Percentiles rank a stretch among this genome's conserved stretches.
Conservation (phyloP, 805 yeast genomes). For the Wickerhamomyces canadensis region DNA sequence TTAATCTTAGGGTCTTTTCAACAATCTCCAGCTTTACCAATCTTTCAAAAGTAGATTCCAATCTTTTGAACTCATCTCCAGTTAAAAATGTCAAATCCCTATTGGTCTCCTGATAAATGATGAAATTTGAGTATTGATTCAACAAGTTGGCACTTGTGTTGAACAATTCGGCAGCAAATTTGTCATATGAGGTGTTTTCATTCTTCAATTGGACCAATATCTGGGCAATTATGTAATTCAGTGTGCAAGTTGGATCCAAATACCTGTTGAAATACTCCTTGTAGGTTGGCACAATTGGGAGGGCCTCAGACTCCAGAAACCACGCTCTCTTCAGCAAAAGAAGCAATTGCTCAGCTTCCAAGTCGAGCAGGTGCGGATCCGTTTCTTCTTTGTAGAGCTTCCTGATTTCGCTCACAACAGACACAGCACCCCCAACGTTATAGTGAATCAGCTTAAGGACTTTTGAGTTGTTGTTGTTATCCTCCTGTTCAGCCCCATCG, state of each 20-base stretch:
- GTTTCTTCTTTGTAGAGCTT: not conserved
- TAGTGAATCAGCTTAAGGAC: slow-evolving; percentile 32
- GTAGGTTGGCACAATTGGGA: not conserved
- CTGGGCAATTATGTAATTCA: slow-evolving; percentile 14
- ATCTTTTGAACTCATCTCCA: not conserved
- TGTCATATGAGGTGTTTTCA: slow-evolving; percentile 1
- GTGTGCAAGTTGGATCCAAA: slow-evolving; percentile 13
- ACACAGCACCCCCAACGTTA: slow-evolving; percentile 38
- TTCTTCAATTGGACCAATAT: slow-evolving; percentile 6
- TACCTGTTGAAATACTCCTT: slow-evolving; percentile 12
- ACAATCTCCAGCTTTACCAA: slow-evolving; percentile 4
- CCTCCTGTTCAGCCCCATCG: not conserved
- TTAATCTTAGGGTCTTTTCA: not conserved
- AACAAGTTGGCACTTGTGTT: slow-evolving; percentile 5
- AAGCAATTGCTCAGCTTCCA: slow-evolving; percentile 4
- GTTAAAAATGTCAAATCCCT: slow-evolving; percentile 5
- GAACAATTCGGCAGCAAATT: slow-evolving; percentile 3
- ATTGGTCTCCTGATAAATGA: slow-evolving; percentile 6
- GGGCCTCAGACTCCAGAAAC: not conserved
- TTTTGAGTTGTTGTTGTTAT: not conserved
- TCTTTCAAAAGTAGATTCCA: slow-evolving; percentile 10
- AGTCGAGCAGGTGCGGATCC: not conserved
- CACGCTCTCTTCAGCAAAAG: slow-evolving; percentile 5
- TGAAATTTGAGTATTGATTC: slow-evolving; percentile 11
- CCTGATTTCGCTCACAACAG: slow-evolving; percentile 19